Evolutionary conservation across 495 filamentous ascomycete genomes (phyloP), one percentile per base, ranked within the genome.

Genomic region (Acidomyces sp.): DNA sequence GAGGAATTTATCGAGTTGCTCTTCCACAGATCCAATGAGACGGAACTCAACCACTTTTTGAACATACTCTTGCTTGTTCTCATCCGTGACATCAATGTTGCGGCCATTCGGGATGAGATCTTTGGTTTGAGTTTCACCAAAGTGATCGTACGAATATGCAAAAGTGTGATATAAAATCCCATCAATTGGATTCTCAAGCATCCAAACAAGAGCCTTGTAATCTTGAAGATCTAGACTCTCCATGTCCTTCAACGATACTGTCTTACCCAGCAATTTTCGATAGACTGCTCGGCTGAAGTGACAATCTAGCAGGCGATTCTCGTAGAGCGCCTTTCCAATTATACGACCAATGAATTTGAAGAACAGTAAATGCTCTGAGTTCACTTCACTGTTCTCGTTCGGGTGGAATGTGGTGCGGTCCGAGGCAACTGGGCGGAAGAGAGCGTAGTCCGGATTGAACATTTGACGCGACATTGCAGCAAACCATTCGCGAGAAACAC

Each of bases 301-400:
- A 63, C 90, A 99, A 61, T 99, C 90, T 6, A 99, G 75, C 36
- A 95, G 80, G 39, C 90, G 85, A 21, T 82, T 81, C 62, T 99
- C 92, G 61, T 95, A 99, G 34, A 99, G 72, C 23, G 90, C 92
- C 63, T 99, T 99, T 56, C 90, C 90, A 55, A 99, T 96, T 55
- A 99, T 87, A 22, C 90, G 82, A 18, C 90, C 90, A 52, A 96
- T 96, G 66, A 99, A 99, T 56, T 93, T 94, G 78, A 99, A 99
- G 75, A 94, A 99, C 70, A 81, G 77, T 43, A 95, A 62, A 68
- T 99, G 90, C 62, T 99, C 87, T 9, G 79, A 75, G 55, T 99
- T 99, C 72, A 99, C 74, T 28, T 74, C 77, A 63, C 87, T 95
- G 45, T 88, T 67, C 51, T 78, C 82, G 60, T 94, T 96, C 15